These are phyloP conservation scores for Haplographium delicatum DNA, from an alignment of 495 filamentous ascomycete species.

Conservation along the genomic window DNA sequence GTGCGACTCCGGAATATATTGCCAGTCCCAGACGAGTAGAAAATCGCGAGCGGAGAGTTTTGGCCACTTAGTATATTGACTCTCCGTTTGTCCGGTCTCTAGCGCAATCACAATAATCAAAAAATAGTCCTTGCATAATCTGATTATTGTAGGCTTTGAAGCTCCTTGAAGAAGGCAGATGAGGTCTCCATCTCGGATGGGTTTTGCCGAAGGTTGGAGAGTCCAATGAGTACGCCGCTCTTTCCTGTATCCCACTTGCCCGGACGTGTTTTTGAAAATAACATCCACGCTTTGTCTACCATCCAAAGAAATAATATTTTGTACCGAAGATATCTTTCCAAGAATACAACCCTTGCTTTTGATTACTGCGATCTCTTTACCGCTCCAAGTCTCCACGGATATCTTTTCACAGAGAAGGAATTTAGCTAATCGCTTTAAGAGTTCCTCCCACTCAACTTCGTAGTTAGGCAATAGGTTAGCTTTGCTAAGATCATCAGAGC, in stretches of 20 bases:
- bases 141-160: conserved; percentile 25
- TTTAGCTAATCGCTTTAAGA: conserved; percentile 17
- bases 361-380: conserved; percentile 21
- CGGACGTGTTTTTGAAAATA: conserved; percentile 19
- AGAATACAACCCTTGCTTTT: conserved; percentile 22
- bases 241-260: conserved; percentile 7
- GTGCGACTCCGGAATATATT: background rate
- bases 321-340: conserved; percentile 8
- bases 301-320: conserved; percentile 6
- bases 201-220: conserved; percentile 25
- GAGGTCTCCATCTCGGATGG: conserved; percentile 23
- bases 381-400: conserved; percentile 20
- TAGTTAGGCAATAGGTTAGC: conserved; percentile 22
- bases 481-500: conserved; percentile 19
- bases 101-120: conserved; percentile 22
- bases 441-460: conserved; percentile 17
- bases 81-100: conserved; percentile 4
- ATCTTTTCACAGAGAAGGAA: conserved; percentile 19
- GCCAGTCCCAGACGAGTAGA: conserved; percentile 24
- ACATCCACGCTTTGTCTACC: conserved; percentile 21
- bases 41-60: conserved; percentile 15
- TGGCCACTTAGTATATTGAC: background rate
- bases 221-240: conserved; percentile 17
- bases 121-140: conserved; percentile 23
- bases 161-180: conserved; percentile 29